phyloP scores from a whole-genome alignment of 202 grass and related monocot species.

The Musa balbisiana region DNA sequence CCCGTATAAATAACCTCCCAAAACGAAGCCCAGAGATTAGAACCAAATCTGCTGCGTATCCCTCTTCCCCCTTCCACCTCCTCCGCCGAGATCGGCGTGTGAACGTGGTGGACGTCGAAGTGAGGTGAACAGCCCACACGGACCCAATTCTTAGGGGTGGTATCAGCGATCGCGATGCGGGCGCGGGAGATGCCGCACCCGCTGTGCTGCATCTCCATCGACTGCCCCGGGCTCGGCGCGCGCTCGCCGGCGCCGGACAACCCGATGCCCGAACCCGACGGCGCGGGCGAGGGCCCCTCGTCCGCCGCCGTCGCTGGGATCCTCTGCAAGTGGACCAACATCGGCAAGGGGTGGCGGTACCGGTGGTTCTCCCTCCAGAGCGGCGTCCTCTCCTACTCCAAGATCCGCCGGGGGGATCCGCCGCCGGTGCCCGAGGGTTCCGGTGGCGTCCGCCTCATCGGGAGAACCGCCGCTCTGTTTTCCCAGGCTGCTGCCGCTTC shows the following conservation, averaged over 20 bases:
- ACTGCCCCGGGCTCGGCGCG: conserved; percentile 17
- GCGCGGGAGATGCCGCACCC: conserved; percentile 42
- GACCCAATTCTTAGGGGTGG: background rate
- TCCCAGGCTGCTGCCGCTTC: background rate
- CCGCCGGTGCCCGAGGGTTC: background rate
- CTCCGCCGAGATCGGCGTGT: too few relatives aligned
- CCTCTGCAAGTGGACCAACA: conserved; percentile 34
- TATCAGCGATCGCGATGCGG: conserved; percentile 23
- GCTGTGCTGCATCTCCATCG: conserved; percentile 56
- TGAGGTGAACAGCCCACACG: too few relatives aligned
- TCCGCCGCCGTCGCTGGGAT: conserved; percentile 21
- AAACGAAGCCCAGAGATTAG: too few relatives aligned
- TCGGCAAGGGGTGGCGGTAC: conserved; percentile 55
- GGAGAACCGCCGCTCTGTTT: background rate
- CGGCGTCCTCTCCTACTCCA: conserved; percentile 47
- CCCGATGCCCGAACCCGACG: conserved; percentile 24
- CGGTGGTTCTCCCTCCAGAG: conserved; percentile 43
- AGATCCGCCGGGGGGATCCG: conserved; percentile 29
- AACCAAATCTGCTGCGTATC: too few relatives aligned
- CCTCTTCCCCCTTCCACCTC: too few relatives aligned
- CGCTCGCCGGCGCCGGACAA: conserved; percentile 16
- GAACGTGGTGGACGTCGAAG: too few relatives aligned
- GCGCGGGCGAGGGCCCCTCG: conserved; percentile 10
- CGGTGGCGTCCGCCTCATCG: conserved; percentile 26
- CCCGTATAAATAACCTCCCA: too few relatives aligned